Percentiles rank a stretch among this genome's conserved stretches.
These are phyloP conservation scores for Diaporthe ilicicola DNA, from an alignment of 2,329 filamentous ascomycete genomes.

Conservation along the genomic window DNA sequence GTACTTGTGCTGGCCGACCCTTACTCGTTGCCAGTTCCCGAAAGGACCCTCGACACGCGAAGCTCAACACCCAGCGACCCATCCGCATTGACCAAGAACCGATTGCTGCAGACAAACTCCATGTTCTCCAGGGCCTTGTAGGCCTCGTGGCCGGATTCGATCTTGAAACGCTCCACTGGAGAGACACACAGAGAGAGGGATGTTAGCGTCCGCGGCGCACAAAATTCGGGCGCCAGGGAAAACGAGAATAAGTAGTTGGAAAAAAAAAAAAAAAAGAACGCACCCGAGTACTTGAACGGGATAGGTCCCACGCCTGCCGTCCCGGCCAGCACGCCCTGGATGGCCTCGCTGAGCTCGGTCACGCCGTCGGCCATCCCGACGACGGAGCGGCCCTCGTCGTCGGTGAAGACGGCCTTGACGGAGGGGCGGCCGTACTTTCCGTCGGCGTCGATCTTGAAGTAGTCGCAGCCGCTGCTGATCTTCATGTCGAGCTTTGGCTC, in stretches of 20 bases:
- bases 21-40: not conserved
- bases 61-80: not conserved
- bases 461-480: conserved; percentile 31
- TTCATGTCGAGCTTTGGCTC: conserved; percentile 32
- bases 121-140: conserved; percentile 33
- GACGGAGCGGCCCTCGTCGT: conserved; percentile 31
- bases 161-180: not conserved
- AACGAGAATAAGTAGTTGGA: no score
- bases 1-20: not conserved
- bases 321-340: not conserved
- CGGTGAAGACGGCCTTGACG: conserved; percentile 20
- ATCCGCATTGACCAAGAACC: not conserved
- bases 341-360: not conserved
- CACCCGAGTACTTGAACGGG: not conserved
- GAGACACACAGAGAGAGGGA: not conserved
- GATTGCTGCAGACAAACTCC: not conserved
- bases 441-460: conserved; percentile 31
- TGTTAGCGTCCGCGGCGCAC: not conserved
- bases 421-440: conserved; percentile 23
- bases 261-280: not conserved
- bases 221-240: not conserved
- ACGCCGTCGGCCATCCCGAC: not conserved
- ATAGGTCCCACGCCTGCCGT: not conserved
- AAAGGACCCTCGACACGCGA: not conserved
- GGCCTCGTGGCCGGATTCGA: conserved; percentile 24